These are phyloP conservation scores for Monosporozyma aerobia DNA, from an alignment of 805 yeast genomes.

Conservation along the genomic window DNA sequence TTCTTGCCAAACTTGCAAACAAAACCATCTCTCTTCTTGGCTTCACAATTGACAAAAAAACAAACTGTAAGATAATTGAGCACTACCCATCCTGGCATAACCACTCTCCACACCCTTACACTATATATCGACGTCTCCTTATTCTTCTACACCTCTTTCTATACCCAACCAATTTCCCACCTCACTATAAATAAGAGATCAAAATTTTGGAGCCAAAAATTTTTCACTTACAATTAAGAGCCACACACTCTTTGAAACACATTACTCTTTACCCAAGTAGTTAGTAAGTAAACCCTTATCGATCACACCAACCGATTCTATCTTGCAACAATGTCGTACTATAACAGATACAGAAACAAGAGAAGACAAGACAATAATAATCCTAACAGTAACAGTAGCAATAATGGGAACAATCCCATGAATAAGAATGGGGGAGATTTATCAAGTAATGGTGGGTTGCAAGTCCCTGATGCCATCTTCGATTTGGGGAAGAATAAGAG, in stretches of 20 bases:
- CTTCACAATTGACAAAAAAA: too few relatives aligned
- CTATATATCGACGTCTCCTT: not conserved
- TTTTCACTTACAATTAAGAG: not conserved
- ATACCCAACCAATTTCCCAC: not conserved
- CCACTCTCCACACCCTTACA: not conserved
- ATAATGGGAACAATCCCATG: conserved; percentile 3
- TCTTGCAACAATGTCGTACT: conserved; percentile 20
- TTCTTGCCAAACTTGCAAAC: not conserved
- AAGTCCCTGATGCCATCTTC: conserved; percentile 25
- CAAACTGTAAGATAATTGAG: too few relatives aligned
- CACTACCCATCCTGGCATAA: too few relatives aligned
- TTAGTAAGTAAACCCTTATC: too few relatives aligned
- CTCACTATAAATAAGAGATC: not conserved
- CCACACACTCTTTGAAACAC: not conserved
- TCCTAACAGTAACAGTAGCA: conserved; percentile 1
- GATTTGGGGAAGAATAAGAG: conserved; percentile 54
- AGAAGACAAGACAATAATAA: conserved; percentile 11
- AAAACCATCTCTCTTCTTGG: not conserved
- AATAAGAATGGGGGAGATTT: conserved; percentile 2
- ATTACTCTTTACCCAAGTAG: too few relatives aligned
- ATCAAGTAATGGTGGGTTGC: conserved; percentile 8
- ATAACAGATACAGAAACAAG: conserved; percentile 23
- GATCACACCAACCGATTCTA: not conserved
- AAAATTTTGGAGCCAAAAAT: not conserved
- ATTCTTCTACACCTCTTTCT: not conserved